phyloP scores from a whole-genome alignment of 305 asterid genomes.

The Lippia alba region DNA sequence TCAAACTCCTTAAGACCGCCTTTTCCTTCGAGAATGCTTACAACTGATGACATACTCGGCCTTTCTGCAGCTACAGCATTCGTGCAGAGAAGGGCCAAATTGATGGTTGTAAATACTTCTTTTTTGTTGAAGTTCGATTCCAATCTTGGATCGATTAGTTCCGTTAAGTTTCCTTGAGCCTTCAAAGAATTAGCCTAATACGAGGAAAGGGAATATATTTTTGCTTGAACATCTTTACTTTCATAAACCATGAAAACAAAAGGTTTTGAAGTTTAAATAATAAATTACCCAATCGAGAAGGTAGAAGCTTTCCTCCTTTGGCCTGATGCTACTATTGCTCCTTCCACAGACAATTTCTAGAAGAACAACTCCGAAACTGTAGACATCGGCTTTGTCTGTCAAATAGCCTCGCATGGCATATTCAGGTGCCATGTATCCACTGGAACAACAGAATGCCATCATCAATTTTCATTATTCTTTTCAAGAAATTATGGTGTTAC shows the following conservation, averaged over 20 bases:
- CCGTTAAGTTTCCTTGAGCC: conserved; percentile 28
- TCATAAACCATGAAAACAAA: neutral
- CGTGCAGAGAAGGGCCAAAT: conserved; percentile 36
- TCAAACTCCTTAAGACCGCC: conserved; percentile 5
- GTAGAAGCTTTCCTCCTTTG: conserved; percentile 42
- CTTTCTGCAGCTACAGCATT: conserved; percentile 34
- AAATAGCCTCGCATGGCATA: conserved; percentile 61
- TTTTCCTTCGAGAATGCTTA: conserved; percentile 42
- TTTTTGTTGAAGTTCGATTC: conserved; percentile 27
- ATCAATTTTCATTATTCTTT: neutral
- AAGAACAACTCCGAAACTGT: conserved; percentile 60
- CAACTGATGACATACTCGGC: conserved; percentile 42
- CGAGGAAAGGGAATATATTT: neutral
- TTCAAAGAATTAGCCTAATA: conserved; percentile 38
- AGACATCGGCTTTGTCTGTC: conserved; percentile 62
- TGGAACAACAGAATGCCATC: conserved; percentile 22
- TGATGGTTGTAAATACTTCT: conserved; percentile 29
- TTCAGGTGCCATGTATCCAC: conserved; percentile 69
- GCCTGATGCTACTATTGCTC: conserved; percentile 40
- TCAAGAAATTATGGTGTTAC: neutral
- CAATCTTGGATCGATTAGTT: conserved; percentile 38
- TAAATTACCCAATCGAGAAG: conserved; percentile 57
- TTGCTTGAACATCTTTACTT: neutral
- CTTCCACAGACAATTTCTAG: conserved; percentile 55
- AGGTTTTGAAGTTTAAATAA: neutral